These are phyloP conservation scores for Graphiopsis chlorocephala DNA, from an alignment of 2,329 filamentous ascomycete species.

Conservation along the genomic window DNA sequence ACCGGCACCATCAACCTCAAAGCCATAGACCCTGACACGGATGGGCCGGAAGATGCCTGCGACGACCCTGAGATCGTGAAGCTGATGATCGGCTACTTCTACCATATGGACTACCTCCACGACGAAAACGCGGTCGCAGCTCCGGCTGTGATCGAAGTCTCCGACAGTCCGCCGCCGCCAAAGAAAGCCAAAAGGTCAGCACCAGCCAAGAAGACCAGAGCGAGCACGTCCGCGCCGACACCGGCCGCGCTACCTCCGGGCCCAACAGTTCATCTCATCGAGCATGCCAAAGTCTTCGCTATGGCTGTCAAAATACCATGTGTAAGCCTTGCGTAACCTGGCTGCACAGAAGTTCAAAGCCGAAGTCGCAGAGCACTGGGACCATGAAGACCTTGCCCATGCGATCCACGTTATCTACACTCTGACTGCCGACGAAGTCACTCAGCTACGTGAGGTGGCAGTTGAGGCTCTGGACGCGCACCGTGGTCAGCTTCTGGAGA, in stretches of 20 bases:
- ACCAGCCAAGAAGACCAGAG: neutral
- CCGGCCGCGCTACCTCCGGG: neutral
- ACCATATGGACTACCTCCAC: constrained; percentile 25
- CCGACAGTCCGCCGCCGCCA: neutral
- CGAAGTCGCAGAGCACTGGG: constrained; percentile 34
- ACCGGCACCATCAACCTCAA: constrained; percentile 18
- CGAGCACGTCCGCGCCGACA: neutral
- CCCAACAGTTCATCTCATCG: neutral
- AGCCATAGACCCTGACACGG: constrained; percentile 6
- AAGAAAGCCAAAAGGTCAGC: neutral
- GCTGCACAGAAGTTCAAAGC: constrained; percentile 40
- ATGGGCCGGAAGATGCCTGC: constrained; percentile 3
- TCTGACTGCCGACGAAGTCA: constrained; percentile 41
- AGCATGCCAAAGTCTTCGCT: constrained; percentile 44
- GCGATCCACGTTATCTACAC: constrained; percentile 42
- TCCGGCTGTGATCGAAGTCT: neutral
- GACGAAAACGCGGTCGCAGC: neutral
- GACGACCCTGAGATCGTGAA: constrained; percentile 28
- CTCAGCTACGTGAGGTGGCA: constrained; percentile 38
- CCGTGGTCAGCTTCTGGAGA: constrained; percentile 23
- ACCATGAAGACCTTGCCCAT: constrained; percentile 37
- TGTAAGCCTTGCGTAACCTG: constrained; percentile 40
- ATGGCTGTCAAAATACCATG: constrained; percentile 44
- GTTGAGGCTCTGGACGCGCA: constrained; percentile 27
- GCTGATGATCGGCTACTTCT: constrained; percentile 30